phyloP scores from a whole-genome alignment of 805 yeast species.

The Pichia scutulata region DNA sequence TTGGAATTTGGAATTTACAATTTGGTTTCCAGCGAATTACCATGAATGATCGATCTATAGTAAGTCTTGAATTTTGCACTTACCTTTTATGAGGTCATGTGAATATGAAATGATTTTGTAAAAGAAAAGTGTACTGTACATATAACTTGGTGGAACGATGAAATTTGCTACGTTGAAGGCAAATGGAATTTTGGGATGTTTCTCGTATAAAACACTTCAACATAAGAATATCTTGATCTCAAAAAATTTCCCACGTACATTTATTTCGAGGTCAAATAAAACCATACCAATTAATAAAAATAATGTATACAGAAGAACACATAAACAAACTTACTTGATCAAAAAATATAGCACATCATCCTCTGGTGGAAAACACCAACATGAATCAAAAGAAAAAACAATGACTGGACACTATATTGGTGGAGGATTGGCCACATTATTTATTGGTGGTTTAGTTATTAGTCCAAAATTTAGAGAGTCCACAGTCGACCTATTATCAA shows the following conservation, averaged over 20 bases:
- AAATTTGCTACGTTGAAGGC: background rate
- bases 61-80: too few relatives aligned
- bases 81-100: too few relatives aligned
- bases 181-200: background rate
- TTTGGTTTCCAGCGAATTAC: background rate
- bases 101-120: background rate
- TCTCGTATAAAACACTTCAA: background rate
- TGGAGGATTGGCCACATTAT: slow-evolving; percentile 9
- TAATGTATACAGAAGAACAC: background rate
- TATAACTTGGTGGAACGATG: background rate
- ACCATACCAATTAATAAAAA: background rate
- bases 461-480: slow-evolving; percentile 31
- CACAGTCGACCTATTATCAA: slow-evolving; percentile 29
- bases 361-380: background rate
- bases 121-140: background rate
- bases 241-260: background rate
- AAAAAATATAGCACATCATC: background rate
- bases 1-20: background rate
- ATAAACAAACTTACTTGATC: background rate
- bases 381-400: background rate
- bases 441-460: slow-evolving; percentile 18
- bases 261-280: background rate
- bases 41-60: background rate
- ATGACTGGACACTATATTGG: slow-evolving; percentile 8
- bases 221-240: background rate